Conservation (phyloP, 164 flowering plant genomes). For the Houttuynia cordata region DNA sequence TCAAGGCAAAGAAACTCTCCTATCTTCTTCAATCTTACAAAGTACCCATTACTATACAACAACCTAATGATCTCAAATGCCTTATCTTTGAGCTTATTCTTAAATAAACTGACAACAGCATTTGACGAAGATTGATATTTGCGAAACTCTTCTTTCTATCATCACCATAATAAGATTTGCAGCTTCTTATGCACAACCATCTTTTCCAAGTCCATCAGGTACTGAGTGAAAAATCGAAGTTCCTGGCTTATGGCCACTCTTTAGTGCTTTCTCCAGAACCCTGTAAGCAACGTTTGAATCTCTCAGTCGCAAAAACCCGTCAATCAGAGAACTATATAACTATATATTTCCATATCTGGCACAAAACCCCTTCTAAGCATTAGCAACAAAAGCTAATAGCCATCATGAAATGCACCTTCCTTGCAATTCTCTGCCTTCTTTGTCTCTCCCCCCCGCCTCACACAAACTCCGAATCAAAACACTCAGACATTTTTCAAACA, state of each 20-base stretch:
- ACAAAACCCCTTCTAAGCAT: conserved; percentile 60
- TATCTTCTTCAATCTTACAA: conserved; percentile 41
- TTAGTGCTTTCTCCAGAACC: conserved; percentile 60
- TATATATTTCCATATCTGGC: conserved; percentile 51
- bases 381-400: conserved; percentile 28
- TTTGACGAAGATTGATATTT: conserved; percentile 41
- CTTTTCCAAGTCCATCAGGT: conserved; percentile 19
- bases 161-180: conserved; percentile 28
- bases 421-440: conserved; percentile 56
- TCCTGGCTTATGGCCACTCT: conserved; percentile 41
- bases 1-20: conserved; percentile 30
- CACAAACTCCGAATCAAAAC: conserved; percentile 52
- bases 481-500: conserved; percentile 51
- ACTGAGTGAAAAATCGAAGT: conserved; percentile 48
- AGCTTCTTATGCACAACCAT: conserved; percentile 35
- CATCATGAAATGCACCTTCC: conserved; percentile 33
- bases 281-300: conserved; percentile 42
- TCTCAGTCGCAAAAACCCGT: conserved; percentile 35
- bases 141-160: conserved; percentile 48
- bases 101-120: conserved; percentile 27
- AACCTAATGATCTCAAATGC: conserved; percentile 33
- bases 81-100: conserved; percentile 19
- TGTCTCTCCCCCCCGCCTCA: conserved; percentile 38
- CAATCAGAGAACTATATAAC: conserved; percentile 37
- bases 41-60: conserved; percentile 49